phyloP scores from a whole-genome alignment of 495 filamentous ascomycete species.

The Penicillium pulvis region DNA sequence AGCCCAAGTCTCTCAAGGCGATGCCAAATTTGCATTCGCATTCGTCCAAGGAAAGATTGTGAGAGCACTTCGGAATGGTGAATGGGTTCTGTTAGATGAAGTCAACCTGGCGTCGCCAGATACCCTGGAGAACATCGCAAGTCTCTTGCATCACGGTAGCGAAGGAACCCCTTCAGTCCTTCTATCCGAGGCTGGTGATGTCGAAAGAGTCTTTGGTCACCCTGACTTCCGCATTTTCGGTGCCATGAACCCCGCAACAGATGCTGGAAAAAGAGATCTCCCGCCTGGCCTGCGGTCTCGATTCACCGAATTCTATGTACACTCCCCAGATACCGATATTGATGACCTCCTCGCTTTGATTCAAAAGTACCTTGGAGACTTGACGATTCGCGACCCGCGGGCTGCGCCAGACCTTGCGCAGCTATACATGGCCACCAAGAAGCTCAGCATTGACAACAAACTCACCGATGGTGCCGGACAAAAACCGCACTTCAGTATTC shows the following conservation, averaged over 20 bases:
- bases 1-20: conserved; percentile 73
- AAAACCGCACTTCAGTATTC: conserved; percentile 91
- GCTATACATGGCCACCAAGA: conserved; percentile 85
- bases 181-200: conserved; percentile 87
- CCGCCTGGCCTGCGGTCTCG: conserved; percentile 79
- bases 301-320: conserved; percentile 93
- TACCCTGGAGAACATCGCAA: conserved; percentile 89
- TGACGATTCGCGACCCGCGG: conserved; percentile 63
- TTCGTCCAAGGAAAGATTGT: conserved; percentile 96
- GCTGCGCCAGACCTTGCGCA: conserved; percentile 75
- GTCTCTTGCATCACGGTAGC: conserved; percentile 71
- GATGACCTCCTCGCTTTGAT: conserved; percentile 84
- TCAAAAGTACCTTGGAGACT: conserved; percentile 76
- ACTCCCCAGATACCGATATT: conserved; percentile 80
- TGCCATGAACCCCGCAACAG: conserved; percentile 98
- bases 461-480: conserved; percentile 93
- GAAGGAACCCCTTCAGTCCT: conserved; percentile 75
- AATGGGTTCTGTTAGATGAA: conserved; percentile 98
- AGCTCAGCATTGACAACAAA: conserved; percentile 73
- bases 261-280: conserved; percentile 93
- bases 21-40: conserved; percentile 85
- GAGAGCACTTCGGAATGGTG: conserved; percentile 86
- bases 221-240: conserved; percentile 95
- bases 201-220: conserved; percentile 85
- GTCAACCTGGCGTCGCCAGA: conserved; percentile 96